Conservation (phyloP, 768 basidiomycete genomes). For the Pleurotus pulmonarius region DNA sequence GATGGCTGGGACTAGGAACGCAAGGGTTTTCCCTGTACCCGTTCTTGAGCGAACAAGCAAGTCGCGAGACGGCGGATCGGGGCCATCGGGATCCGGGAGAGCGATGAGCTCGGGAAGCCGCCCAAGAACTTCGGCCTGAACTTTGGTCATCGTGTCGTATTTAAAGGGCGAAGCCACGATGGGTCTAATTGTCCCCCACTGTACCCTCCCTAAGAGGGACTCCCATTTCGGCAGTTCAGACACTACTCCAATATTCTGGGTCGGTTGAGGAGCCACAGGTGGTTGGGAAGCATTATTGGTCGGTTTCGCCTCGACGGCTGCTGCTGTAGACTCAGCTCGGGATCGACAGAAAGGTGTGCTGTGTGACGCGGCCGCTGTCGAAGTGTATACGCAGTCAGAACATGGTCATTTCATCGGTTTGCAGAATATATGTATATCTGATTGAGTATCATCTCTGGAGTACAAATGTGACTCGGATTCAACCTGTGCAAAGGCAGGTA, state of each 20-base stretch:
- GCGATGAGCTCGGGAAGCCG: slow-evolving; percentile 68
- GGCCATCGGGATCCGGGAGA: slow-evolving; percentile 38
- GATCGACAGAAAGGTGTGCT: not conserved
- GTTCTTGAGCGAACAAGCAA: slow-evolving; percentile 85
- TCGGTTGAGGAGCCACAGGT: slow-evolving; percentile 1
- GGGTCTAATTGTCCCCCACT: slow-evolving; percentile 46
- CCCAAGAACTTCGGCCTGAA: slow-evolving; percentile 76
- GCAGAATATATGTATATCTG: no score
- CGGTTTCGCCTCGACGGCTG: not conserved
- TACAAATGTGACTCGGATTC: no score
- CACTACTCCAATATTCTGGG: not conserved
- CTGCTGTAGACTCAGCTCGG: not conserved
- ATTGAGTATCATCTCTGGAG: no score
- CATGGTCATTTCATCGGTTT: no score
- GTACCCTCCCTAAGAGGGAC: slow-evolving; percentile 33
- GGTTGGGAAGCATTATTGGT: not conserved
- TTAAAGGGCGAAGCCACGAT: slow-evolving; percentile 64
- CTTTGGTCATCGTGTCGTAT: slow-evolving; percentile 72
- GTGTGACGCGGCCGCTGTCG: no score
- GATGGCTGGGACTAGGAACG: slow-evolving; percentile 85
- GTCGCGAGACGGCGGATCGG: slow-evolving; percentile 45
- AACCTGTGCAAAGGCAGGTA: no score
- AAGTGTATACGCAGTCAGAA: no score
- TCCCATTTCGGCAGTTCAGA: slow-evolving; percentile 27
- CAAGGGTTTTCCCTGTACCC: slow-evolving; percentile 87